These are phyloP conservation scores for Hysterangium stoloniferum DNA, from an alignment of 768 basidiomycete genomes.

Conservation along the genomic window DNA sequence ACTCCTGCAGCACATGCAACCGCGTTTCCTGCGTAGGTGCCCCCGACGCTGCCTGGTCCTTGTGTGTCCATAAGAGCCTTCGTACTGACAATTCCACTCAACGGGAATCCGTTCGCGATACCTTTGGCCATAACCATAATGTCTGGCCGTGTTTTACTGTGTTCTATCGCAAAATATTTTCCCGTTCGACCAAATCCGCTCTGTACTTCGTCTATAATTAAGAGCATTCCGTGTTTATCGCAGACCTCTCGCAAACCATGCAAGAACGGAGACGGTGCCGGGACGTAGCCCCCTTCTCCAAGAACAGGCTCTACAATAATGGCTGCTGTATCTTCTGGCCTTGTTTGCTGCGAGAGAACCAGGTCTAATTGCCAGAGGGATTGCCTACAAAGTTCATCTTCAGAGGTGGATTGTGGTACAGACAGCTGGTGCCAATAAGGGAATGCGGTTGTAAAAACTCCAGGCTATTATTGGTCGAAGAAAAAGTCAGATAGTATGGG, in stretches of 20 bases:
- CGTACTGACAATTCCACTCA: slow-evolving; percentile 76
- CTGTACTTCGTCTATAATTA: slow-evolving; percentile 86
- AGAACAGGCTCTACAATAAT: slow-evolving; percentile 89
- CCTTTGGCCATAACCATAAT: slow-evolving; percentile 90
- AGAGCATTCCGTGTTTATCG: slow-evolving; percentile 75
- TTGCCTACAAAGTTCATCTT: slow-evolving; percentile 48
- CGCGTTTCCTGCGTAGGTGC: slow-evolving; percentile 89
- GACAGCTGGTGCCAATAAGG: slow-evolving; percentile 91
- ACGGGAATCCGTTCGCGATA: slow-evolving; percentile 87
- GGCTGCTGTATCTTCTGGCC: slow-evolving; percentile 85
- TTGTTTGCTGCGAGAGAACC: slow-evolving; percentile 69
- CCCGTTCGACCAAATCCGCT: slow-evolving; percentile 87
- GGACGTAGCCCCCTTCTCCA: slow-evolving; percentile 94
- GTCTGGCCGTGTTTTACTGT: slow-evolving; percentile 81
- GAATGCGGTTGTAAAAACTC: slow-evolving; percentile 73
- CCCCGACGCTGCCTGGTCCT: slow-evolving; percentile 61
- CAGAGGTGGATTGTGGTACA: slow-evolving; percentile 44
- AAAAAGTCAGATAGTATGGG: neutral
- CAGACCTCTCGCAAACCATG: slow-evolving; percentile 77
- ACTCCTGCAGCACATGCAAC: slow-evolving; percentile 88
- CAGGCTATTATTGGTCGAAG: slow-evolving; percentile 45
- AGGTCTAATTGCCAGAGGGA: slow-evolving; percentile 80
- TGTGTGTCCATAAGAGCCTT: slow-evolving; percentile 77
- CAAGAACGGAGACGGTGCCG: slow-evolving; percentile 75
- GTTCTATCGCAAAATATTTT: slow-evolving; percentile 70